Percentiles rank a stretch among this genome's conserved stretches.
Evolutionary conservation across 768 basidiomycete genomes (phyloP).

Genomic region (Leccinellum luteum): DNA sequence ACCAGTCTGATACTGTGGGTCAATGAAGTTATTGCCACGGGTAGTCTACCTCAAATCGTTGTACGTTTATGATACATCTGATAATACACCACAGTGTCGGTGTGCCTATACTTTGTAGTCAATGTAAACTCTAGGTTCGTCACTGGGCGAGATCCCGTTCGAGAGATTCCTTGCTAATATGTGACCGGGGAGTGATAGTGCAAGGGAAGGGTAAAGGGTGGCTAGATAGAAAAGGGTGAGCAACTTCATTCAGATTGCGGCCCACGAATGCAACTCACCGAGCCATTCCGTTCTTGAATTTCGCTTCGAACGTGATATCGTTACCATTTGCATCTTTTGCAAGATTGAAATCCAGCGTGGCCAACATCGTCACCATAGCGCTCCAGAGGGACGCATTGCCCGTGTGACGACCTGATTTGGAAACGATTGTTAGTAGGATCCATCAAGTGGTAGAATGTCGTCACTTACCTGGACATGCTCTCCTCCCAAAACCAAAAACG

Average conservation of each 20-base stretch:
- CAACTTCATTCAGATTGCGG: not conserved
- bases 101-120: not conserved
- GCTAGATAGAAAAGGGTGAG: not conserved
- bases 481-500: slow-evolving; percentile 17
- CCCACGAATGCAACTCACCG: slow-evolving; percentile 1
- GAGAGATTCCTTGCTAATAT: slow-evolving; percentile 3
- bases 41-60: no score
- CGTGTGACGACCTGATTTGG: slow-evolving; percentile 8
- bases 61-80: no score
- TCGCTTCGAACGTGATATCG: slow-evolving; percentile 4
- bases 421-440: not conserved
- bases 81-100: not conserved
- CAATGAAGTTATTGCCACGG: no score
- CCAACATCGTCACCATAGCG: slow-evolving; percentile 19
- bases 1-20: no score
- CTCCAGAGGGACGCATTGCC: slow-evolving; percentile 7
- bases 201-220: slow-evolving; percentile 16
- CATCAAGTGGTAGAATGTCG: not conserved
- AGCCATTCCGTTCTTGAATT: slow-evolving; percentile 3
- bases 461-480: slow-evolving; percentile 14
- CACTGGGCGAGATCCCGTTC: slow-evolving; percentile 3
- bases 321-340: slow-evolving; percentile 9
- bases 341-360: slow-evolving; percentile 16
- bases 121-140: not conserved
- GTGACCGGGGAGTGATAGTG: slow-evolving; percentile 7